phyloP scores from a whole-genome alignment of 805 yeast species.

The Sugiyamaella smithiae region DNA sequence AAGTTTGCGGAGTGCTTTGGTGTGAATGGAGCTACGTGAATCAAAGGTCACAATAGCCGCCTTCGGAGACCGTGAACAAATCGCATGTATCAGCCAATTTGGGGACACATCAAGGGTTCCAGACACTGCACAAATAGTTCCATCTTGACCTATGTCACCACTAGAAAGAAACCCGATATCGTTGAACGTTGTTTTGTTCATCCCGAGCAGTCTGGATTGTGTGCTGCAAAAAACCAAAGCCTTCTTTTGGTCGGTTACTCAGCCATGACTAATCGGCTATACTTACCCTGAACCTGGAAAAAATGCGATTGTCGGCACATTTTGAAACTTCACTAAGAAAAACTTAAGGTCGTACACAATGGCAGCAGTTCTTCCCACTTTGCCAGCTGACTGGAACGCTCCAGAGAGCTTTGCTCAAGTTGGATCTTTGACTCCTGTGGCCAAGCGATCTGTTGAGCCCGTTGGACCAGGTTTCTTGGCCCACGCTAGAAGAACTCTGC shows the following conservation, averaged over 20 bases:
- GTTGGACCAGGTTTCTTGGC: conserved; percentile 95
- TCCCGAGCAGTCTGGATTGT: neutral
- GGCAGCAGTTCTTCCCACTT: conserved; percentile 23
- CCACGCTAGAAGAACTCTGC: conserved; percentile 90
- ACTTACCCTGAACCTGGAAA: conserved; percentile 3
- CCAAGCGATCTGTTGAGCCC: conserved; percentile 78
- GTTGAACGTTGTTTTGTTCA: neutral
- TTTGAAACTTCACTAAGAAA: neutral
- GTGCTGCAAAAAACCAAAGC: neutral
- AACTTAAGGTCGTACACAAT: neutral
- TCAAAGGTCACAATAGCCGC: conserved; percentile 12
- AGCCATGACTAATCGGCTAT: too few species aligned
- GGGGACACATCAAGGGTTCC: conserved; percentile 17
- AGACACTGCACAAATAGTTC: neutral
- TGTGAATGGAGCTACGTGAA: neutral
- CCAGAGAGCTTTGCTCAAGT: conserved; percentile 29
- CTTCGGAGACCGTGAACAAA: conserved; percentile 16
- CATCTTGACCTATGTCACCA: conserved; percentile 3
- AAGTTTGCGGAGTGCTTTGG: neutral
- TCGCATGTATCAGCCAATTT: conserved; percentile 20
- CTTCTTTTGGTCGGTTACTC: neutral
- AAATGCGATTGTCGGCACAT: too few species aligned
- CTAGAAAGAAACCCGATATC: neutral
- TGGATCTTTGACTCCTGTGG: conserved; percentile 31
- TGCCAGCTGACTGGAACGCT: conserved; percentile 28